A percentile compares a stretch with the other conserved stretches of the same genome.
Conservation (phyloP, 805 yeast species). For the Wickerhamiella allomyrinae region DNA sequence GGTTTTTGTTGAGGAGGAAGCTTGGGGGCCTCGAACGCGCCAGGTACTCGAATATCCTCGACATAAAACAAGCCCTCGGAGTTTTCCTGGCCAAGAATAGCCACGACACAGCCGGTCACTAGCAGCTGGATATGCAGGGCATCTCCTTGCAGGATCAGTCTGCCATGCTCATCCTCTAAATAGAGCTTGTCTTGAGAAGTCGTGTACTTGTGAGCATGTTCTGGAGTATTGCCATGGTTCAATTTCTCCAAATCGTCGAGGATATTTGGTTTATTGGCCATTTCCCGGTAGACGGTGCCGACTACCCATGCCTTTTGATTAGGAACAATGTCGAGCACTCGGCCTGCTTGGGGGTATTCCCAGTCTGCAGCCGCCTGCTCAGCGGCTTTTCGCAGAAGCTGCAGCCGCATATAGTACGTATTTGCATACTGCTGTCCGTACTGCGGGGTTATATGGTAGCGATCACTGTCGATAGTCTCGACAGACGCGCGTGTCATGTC, state of each 20-base stretch:
- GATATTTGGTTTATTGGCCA: conserved; percentile 75
- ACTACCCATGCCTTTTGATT: conserved; percentile 63
- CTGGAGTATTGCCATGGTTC: conserved; percentile 15
- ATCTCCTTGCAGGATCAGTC: conserved; percentile 57
- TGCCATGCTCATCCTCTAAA: conserved; percentile 88
- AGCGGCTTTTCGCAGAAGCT: conserved; percentile 31
- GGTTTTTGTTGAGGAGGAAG: not conserved
- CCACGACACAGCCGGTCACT: conserved; percentile 84
- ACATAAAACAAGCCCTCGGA: conserved; percentile 74
- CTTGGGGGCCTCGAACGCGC: conserved; percentile 18
- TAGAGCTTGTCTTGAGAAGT: conserved; percentile 39
- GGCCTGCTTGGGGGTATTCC: conserved; percentile 35
- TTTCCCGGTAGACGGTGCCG: conserved; percentile 76
- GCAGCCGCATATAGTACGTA: conserved; percentile 41
- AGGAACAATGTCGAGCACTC: conserved; percentile 47
- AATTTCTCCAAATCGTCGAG: conserved; percentile 53
- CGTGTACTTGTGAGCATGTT: conserved; percentile 23
- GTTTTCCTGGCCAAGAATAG: conserved; percentile 72
- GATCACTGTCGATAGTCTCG: not conserved
- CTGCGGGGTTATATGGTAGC: not conserved
- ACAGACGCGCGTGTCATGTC: not conserved
- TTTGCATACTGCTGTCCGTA: conserved; percentile 38
- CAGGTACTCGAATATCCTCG: conserved; percentile 65
- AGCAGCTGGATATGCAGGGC: conserved; percentile 36
- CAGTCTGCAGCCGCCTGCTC: conserved; percentile 39